phyloP scores from a whole-genome alignment of 495 filamentous ascomycete species.

The Penicillium chermesinum region DNA sequence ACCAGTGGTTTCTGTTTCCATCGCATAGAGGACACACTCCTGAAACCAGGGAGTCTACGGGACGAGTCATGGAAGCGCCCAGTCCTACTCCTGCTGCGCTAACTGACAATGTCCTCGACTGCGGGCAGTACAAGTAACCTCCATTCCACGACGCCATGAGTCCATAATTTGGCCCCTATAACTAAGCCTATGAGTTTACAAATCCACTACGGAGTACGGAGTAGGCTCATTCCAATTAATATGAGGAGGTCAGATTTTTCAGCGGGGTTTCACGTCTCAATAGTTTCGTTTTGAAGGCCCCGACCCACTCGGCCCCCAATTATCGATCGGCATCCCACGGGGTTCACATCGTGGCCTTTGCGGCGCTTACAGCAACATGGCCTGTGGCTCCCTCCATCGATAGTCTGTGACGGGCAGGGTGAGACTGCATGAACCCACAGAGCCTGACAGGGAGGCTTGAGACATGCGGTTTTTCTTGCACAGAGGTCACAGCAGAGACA shows the following conservation, averaged over 20 bases:
- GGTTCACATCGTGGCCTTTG: slow-evolving; percentile 8
- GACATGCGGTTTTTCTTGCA: neutral
- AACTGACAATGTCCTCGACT: too few relatives aligned
- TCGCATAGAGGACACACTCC: too few relatives aligned
- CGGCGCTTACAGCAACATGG: slow-evolving; percentile 13
- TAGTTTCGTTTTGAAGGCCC: neutral
- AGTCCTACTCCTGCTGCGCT: too few relatives aligned
- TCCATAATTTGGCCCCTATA: too few relatives aligned
- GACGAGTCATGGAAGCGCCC: too few relatives aligned
- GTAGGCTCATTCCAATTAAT: neutral
- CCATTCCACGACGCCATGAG: too few relatives aligned
- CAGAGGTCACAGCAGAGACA: too few relatives aligned
- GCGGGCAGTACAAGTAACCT: too few relatives aligned
- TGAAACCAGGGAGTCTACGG: too few relatives aligned
- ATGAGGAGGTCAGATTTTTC: neutral
- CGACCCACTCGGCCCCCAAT: neutral
- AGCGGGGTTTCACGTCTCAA: neutral
- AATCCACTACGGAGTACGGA: too few relatives aligned
- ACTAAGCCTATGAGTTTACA: too few relatives aligned
- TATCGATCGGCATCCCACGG: neutral
- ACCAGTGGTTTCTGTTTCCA: slow-evolving; percentile 31
- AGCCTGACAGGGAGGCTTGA: neutral
- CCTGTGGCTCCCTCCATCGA: neutral
- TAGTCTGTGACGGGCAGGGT: neutral
- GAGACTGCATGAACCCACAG: slow-evolving; percentile 2